phyloP scores from a whole-genome alignment of 257 asterid genomes.

The Primulina tabacum region DNA sequence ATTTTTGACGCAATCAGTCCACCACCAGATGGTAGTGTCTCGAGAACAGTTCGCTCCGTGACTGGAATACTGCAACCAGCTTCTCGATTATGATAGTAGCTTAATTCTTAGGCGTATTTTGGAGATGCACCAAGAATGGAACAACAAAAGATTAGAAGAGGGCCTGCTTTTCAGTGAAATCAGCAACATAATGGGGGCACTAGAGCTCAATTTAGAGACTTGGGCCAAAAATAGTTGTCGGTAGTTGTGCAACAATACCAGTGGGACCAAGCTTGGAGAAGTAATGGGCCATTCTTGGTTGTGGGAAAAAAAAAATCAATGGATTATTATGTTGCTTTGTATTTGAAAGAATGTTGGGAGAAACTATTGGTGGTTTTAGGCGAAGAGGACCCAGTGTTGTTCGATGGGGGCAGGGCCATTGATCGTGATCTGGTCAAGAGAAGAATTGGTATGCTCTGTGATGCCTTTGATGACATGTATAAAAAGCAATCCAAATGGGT shows the following conservation, averaged over 20 bases:
- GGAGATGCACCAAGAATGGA: conserved; percentile 71
- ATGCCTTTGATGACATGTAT: conserved; percentile 57
- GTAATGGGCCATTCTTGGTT: conserved; percentile 72
- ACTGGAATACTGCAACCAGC: conserved; percentile 61
- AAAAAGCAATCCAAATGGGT: conserved; percentile 57
- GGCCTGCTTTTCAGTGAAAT: conserved; percentile 47
- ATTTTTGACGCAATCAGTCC: conserved; percentile 55
- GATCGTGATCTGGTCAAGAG: conserved; percentile 52
- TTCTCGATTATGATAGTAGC: conserved; percentile 63
- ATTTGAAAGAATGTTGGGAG: conserved; percentile 73
- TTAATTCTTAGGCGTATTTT: conserved; percentile 49
- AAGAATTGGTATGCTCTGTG: conserved; percentile 49
- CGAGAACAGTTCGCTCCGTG: conserved; percentile 59
- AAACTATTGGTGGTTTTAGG: conserved; percentile 47
- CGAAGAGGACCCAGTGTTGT: conserved; percentile 59
- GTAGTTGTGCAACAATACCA: conserved; percentile 48
- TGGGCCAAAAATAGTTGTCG: conserved; percentile 58
- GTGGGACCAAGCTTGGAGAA: conserved; percentile 64
- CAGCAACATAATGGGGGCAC: conserved; percentile 41
- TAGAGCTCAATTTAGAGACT: conserved; percentile 57
- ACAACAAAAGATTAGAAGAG: conserved; percentile 30
- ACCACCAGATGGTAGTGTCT: conserved; percentile 60
- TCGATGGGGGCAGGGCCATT: conserved; percentile 81
- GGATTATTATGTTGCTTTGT: conserved; percentile 43
- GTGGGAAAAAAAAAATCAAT: conserved; percentile 44